These are phyloP conservation scores for Heritiera littoralis DNA, from an alignment of 345 rosid genomes.

Conservation along the genomic window DNA sequence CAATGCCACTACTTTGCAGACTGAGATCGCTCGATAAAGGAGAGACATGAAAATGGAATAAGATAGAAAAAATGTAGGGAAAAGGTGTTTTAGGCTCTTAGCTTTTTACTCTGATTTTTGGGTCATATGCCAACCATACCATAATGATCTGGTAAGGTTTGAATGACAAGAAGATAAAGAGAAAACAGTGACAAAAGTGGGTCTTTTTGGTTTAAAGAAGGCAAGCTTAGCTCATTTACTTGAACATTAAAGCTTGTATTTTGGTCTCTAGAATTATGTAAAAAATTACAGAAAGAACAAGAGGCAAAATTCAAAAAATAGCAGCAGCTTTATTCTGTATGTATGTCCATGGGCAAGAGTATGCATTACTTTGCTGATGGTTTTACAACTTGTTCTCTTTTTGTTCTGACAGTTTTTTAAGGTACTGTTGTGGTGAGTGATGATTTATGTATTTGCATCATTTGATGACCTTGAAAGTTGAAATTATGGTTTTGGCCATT, in stretches of 20 bases:
- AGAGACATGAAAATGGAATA: conserved; percentile 19
- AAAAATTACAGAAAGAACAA: conserved; percentile 24
- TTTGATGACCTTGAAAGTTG: conserved; percentile 1
- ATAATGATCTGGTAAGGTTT: conserved; percentile 28
- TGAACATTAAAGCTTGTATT: conserved; percentile 19
- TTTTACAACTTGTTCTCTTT: not conserved
- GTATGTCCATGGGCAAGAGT: conserved; percentile 5
- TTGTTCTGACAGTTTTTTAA: conserved; percentile 21
- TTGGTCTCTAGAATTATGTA: conserved; percentile 32
- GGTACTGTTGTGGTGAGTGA: conserved; percentile 21
- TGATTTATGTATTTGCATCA: conserved; percentile 16
- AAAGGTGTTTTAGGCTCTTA: conserved; percentile 18
- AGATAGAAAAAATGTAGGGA: not conserved
- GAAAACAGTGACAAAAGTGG: conserved; percentile 11
- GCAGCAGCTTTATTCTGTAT: conserved; percentile 33
- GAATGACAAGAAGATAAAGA: conserved; percentile 20
- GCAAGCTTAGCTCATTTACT: not conserved
- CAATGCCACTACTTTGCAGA: conserved; percentile 47
- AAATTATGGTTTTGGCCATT: not conserved
- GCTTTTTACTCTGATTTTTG: conserved; percentile 30
- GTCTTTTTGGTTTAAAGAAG: not conserved
- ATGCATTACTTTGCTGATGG: conserved; percentile 8
- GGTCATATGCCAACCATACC: conserved; percentile 30
- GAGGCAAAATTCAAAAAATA: conserved; percentile 24
- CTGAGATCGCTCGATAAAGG: conserved; percentile 54